Percentiles rank a stretch among this genome's conserved stretches.
Conservation (phyloP, 805 yeast genomes). For the Suhomyces sp. region DNA sequence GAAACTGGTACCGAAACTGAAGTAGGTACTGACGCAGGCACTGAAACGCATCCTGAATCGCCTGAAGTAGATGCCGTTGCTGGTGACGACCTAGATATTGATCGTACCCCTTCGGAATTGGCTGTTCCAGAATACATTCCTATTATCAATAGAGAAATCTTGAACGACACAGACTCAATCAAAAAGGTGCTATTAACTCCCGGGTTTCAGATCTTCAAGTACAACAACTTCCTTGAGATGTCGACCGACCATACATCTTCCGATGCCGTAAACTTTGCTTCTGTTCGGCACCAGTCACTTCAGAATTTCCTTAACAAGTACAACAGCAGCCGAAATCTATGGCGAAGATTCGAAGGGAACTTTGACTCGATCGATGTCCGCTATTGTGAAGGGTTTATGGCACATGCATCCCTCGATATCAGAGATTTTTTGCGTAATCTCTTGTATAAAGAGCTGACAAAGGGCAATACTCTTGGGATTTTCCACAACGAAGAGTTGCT, state of each 20-base stretch:
- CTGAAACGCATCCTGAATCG: not conserved
- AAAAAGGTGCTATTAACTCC: slow-evolving; percentile 23
- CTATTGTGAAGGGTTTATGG: slow-evolving; percentile 29
- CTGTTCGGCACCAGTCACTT: slow-evolving; percentile 29
- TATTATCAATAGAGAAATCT: slow-evolving; percentile 18
- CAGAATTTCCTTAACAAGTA: slow-evolving; percentile 26
- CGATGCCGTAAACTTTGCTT: slow-evolving; percentile 40
- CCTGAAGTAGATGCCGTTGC: too few species aligned
- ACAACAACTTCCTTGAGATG: slow-evolving; percentile 29
- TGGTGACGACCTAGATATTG: too few species aligned
- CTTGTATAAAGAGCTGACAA: slow-evolving; percentile 14
- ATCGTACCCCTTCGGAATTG: not conserved
- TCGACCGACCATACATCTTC: slow-evolving; percentile 28
- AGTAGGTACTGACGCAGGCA: not conserved
- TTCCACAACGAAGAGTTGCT: slow-evolving; percentile 33
- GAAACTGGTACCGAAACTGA: not conserved
- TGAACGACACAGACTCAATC: slow-evolving; percentile 26
- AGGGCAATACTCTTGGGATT: slow-evolving; percentile 4
- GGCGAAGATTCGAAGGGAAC: slow-evolving; percentile 3
- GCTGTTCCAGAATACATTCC: slow-evolving; percentile 18
- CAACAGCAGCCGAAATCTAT: slow-evolving; percentile 8
- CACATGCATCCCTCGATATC: slow-evolving; percentile 26
- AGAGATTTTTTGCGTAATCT: slow-evolving; percentile 27
- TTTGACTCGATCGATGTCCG: slow-evolving; percentile 16
- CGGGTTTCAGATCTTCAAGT: slow-evolving; percentile 28